phyloP scores from a whole-genome alignment of 148 eudicot genomes.

The Polygonum aviculare region DNA sequence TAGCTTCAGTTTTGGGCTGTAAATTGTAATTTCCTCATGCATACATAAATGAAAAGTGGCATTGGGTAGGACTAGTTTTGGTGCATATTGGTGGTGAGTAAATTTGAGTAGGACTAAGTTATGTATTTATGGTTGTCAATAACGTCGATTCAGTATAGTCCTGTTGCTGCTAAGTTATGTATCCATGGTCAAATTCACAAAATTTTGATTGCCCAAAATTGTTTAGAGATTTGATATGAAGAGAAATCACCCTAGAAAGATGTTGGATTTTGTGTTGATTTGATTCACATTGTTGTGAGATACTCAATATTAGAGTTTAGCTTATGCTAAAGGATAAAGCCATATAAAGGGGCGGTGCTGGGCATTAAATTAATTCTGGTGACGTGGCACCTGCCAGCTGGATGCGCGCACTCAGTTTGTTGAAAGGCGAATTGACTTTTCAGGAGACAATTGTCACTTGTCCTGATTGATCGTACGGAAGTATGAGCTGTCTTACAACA shows the following conservation, averaged over 20 bases:
- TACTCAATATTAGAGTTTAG: too few species aligned
- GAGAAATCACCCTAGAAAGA: too few species aligned
- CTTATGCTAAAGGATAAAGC: too few species aligned
- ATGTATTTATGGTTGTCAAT: not conserved
- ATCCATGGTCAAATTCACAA: not conserved
- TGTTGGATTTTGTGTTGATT: too few species aligned
- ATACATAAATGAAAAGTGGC: not conserved
- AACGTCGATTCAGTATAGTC: too few species aligned
- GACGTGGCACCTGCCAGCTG: not conserved
- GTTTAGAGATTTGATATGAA: too few species aligned
- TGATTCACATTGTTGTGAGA: too few species aligned
- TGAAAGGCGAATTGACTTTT: not conserved
- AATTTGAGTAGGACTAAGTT: not conserved
- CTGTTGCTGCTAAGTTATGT: not conserved
- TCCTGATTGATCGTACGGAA: constrained; percentile 3
- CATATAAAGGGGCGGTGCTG: not conserved
- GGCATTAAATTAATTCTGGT: not conserved
- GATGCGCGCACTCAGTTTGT: not conserved
- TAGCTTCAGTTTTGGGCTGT: not conserved
- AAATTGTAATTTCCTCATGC: not conserved
- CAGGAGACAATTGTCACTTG: not conserved
- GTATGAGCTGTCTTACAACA: not conserved
- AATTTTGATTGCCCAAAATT: not conserved
- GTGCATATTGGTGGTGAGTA: not conserved
- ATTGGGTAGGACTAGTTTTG: not conserved